Percentiles rank a stretch among this genome's conserved stretches.
These are phyloP conservation scores for Boletus eberwhitei DNA, from an alignment of 768 basidiomycete genomes.

Conservation along the genomic window DNA sequence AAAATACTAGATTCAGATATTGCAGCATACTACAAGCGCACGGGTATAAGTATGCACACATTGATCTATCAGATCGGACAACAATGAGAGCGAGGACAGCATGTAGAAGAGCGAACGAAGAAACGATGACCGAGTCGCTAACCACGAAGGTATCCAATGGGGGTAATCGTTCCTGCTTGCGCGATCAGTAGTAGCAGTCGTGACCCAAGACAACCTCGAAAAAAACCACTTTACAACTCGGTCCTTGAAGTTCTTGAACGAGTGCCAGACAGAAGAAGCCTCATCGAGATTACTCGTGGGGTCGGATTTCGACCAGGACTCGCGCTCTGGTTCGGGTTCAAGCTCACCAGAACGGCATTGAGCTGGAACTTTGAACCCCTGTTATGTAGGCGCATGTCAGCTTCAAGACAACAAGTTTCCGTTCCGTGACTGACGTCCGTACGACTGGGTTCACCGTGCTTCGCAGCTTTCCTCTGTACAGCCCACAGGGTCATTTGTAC, in stretches of 20 bases:
- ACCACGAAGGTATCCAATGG: neutral
- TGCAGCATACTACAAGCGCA: neutral
- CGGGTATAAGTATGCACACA: neutral
- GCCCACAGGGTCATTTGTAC: slow-evolving; percentile 81
- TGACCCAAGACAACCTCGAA: slow-evolving; percentile 15
- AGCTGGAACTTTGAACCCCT: slow-evolving; percentile 41
- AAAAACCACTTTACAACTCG: slow-evolving; percentile 13
- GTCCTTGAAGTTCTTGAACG: slow-evolving; percentile 4
- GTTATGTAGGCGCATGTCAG: neutral
- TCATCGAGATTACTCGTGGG: slow-evolving; percentile 28
- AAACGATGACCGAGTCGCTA: neutral
- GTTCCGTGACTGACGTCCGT: slow-evolving; percentile 43
- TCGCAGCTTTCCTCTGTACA: slow-evolving; percentile 14
- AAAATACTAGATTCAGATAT: neutral
- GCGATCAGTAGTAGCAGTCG: slow-evolving; percentile 12
- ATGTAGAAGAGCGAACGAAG: neutral
- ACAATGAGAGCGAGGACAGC: neutral
- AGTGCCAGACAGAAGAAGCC: slow-evolving; percentile 14
- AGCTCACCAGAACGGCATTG: slow-evolving; percentile 31
- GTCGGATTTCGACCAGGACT: too few species aligned
- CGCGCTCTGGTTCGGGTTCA: neutral
- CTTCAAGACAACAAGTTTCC: neutral
- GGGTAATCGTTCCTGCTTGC: neutral
- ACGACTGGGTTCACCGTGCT: slow-evolving; percentile 34
- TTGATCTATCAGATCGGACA: neutral